Conservation (phyloP, 2,329 filamentous ascomycete genomes). For the Chaetomium strumarium region DNA sequence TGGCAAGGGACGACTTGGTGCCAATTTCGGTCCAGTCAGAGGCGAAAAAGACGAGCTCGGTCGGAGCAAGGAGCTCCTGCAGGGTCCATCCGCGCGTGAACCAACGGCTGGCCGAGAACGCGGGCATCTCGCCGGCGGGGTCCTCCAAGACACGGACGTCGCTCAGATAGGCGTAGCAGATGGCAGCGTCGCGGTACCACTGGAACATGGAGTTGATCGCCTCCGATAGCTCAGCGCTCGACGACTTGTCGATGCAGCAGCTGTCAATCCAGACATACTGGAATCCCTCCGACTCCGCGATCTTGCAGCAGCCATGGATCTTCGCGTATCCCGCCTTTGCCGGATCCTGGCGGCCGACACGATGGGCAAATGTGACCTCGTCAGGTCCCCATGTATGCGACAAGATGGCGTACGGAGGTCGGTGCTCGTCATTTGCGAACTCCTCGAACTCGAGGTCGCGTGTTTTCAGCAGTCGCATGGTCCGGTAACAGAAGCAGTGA, state of each 20-base stretch:
- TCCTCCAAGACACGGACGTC: conserved; percentile 1
- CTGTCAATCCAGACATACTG: conserved; percentile 8
- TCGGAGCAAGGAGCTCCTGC: not conserved
- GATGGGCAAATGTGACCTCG: conserved; percentile 11
- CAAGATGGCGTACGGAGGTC: conserved; percentile 16
- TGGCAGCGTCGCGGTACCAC: conserved; percentile 3
- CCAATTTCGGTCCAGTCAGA: not conserved
- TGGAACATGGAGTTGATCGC: conserved; percentile 16
- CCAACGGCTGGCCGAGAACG: not conserved
- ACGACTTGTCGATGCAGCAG: conserved; percentile 17
- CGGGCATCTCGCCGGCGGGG: no score
- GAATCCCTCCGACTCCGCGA: not conserved
- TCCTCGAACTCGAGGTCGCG: no score
- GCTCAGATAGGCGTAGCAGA: conserved; percentile 11
- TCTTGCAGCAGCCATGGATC: not conserved
- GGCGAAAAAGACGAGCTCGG: not conserved
- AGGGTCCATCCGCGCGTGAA: not conserved
- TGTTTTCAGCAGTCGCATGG: no score
- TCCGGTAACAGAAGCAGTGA: no score
- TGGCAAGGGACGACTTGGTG: no score
- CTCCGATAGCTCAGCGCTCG: conserved; percentile 12
- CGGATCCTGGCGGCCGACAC: not conserved
- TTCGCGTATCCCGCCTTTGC: conserved; percentile 8
- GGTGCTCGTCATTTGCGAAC: no score
- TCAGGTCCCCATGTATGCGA: conserved; percentile 13